Conservation (phyloP, 2,329 filamentous ascomycete species). For the Sarocladiaceae sp. region DNA sequence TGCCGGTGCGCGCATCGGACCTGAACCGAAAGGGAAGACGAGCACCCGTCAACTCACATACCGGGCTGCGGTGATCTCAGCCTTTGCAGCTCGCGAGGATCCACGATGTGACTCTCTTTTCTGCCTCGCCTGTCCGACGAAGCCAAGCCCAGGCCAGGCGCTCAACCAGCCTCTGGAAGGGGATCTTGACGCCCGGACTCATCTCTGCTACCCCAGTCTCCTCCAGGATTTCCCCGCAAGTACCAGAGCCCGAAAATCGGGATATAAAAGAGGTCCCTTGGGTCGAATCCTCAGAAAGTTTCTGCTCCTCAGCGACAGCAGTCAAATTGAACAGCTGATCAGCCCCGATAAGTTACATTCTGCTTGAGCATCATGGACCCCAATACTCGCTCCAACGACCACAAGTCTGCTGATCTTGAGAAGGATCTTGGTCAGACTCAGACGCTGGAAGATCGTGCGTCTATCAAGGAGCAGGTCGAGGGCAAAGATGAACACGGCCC, state of each 20-base stretch:
- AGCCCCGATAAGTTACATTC: too few relatives aligned
- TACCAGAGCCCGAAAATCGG: not conserved
- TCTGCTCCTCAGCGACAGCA: too few relatives aligned
- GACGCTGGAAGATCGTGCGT: not conserved
- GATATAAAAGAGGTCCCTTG: too few relatives aligned
- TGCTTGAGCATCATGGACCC: too few relatives aligned
- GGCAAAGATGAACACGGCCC: not conserved
- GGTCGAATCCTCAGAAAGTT: too few relatives aligned
- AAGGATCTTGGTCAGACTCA: not conserved
- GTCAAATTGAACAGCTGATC: too few relatives aligned
- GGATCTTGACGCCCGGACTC: too few relatives aligned
- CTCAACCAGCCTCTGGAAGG: too few relatives aligned
- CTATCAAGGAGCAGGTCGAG: not conserved
- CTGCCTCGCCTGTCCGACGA: too few relatives aligned
- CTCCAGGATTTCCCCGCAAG: not conserved
- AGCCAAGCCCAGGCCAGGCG: too few relatives aligned
- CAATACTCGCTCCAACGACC: not conserved
- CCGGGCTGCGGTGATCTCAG: too few relatives aligned
- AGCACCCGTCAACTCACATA: too few relatives aligned
- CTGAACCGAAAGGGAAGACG: not conserved
- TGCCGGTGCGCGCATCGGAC: not conserved
- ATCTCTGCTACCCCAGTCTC: not conserved
- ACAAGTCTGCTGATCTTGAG: not conserved
- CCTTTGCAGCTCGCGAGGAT: not conserved
- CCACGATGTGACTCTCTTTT: not conserved